A percentile compares a stretch with the other conserved stretches of the same genome.
Conservation (phyloP, 805 yeast genomes). For the Saccharomycopsis oosterbeekiorum region DNA sequence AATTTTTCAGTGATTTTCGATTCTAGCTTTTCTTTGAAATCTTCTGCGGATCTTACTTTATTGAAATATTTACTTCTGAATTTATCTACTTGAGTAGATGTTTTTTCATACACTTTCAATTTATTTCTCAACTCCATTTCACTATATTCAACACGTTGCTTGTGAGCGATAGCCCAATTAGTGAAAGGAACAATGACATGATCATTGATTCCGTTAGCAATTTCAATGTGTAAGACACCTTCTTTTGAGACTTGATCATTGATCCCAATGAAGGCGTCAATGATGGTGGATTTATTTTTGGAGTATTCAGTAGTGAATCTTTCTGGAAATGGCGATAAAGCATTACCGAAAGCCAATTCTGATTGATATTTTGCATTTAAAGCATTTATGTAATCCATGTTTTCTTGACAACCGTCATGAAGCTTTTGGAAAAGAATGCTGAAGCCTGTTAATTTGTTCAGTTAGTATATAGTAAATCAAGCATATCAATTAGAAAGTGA, state of each 20-base stretch:
- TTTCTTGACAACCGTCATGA: conserved; percentile 45
- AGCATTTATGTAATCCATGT: conserved; percentile 54
- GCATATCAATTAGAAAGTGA: neutral
- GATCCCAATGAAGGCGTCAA: conserved; percentile 53
- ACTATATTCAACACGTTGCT: conserved; percentile 52
- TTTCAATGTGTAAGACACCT: conserved; percentile 47
- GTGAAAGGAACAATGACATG: conserved; percentile 62
- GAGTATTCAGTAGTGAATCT: conserved; percentile 29
- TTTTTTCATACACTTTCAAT: conserved; percentile 42
- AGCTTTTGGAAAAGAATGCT: conserved; percentile 42
- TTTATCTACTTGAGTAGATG: conserved; percentile 38
- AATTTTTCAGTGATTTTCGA: conserved; percentile 26
- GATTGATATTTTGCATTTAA: conserved; percentile 64
- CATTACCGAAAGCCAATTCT: conserved; percentile 56
- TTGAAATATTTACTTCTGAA: conserved; percentile 62
- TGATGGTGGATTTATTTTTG: conserved; percentile 48
- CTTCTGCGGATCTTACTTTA: conserved; percentile 67
- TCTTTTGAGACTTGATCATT: conserved; percentile 45
- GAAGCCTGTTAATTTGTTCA: conserved; percentile 28
- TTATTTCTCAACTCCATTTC: conserved; percentile 43
- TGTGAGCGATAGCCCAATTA: conserved; percentile 68
- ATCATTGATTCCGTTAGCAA: conserved; percentile 50
- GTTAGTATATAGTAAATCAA: neutral
- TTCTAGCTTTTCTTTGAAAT: conserved; percentile 41
- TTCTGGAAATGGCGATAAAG: conserved; percentile 33